Base-by-base conservation (phyloP, 2,329 filamentous ascomycete species). In the Fusarium fujikuroi region DNA sequence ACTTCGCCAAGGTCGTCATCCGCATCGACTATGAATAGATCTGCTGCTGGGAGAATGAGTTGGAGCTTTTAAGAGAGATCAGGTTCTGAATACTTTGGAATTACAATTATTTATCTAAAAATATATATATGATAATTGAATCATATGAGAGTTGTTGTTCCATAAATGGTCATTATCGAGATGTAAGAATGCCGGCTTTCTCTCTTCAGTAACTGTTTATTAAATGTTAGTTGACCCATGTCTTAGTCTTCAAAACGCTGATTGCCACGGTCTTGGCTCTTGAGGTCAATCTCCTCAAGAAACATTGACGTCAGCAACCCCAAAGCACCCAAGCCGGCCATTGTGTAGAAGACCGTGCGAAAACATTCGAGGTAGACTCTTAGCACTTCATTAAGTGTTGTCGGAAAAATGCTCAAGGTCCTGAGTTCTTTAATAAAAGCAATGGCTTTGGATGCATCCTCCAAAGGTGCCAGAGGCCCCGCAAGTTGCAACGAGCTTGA, bases 1-100 rank as follows among this genome's bases (percentile, higher is more conserved):
- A 83, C 54, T 82, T 83, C 60, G 75, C 81, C 5, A 83, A 83
- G 72, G 74, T 83, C 30, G 59, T 81, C 3, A 79, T 83, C 37
- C 72, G 70, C 8, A 78, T 81, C 32, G 68, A 77, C 16, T 72
- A 78, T 15, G 21, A 14, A 14, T 7, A 46, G 5, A 18, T 15
- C 6, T 34, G 18, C 14, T 4, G 2, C 2, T 25, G 9, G 0
- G 23, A 23, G 10, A 46, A 12, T 4, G 5, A 14, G 15, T 16
- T 28, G 3, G 7, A n/a, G 10, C 14, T 12, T 36, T n/a, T 4
- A 7, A 9, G 8, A n/a, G 4, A 14, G 10, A 4, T 11, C 7
- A 28, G 10, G 11, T 49, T 30, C 2, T 1, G 3, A 49, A 25
- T n/a, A 3, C 16, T 28, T n/a, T 37, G 18, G 5, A 25, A 37